Base-by-base conservation (phyloP, 768 basidiomycete species). In the Cyclocybe cylindracea region DNA sequence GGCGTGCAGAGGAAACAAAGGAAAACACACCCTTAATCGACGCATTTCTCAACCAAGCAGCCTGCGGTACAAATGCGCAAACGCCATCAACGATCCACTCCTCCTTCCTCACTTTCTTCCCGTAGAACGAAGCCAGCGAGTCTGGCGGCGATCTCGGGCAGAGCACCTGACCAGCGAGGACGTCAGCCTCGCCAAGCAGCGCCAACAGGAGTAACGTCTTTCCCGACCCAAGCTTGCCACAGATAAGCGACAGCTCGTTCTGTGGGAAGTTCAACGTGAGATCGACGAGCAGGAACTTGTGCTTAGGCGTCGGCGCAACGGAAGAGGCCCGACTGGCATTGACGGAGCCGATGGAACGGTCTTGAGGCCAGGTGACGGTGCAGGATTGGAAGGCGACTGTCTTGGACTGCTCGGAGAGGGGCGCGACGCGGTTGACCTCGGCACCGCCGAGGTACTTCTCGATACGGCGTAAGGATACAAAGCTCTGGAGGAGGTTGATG, bases 311-410 rank as follows among this genome's bases (percentile, higher is more conserved):
- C 0, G 87, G 70, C 2, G 84, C 76, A 13, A 72, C 76, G 3
- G 86, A 87, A 2, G 86, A 70, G 3, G 78, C 70, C 1, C 63
- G 63, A 19, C 79, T 76, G n/a, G 67, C 60, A 39, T 70, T 71
- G 16, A 67, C 54, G 33, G 19, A 6, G 18, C 11, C 5, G 13
- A 43, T 6, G 6, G 19, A 16, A 10, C 89, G 83, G 55, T 94
- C 91, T 59, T 87, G 85, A 0, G 94, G 90, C 94, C 94, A 98
- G 1, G 92, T 91, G 43, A 93, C 77, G 1, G 91, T 96, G 36
- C 91, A 93, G 7, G 88, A 89, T 64, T 88, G 88, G 59, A 95
- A 80, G 1, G 85, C 78, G 47, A 95, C 18, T 5, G 7, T 43
- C 45, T 78, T 74, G n/a, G 78, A 75, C 56, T 86, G 81, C 24